Base-by-base conservation (phyloP, 23 red algal species). In the Chondrus crispus region DNA sequence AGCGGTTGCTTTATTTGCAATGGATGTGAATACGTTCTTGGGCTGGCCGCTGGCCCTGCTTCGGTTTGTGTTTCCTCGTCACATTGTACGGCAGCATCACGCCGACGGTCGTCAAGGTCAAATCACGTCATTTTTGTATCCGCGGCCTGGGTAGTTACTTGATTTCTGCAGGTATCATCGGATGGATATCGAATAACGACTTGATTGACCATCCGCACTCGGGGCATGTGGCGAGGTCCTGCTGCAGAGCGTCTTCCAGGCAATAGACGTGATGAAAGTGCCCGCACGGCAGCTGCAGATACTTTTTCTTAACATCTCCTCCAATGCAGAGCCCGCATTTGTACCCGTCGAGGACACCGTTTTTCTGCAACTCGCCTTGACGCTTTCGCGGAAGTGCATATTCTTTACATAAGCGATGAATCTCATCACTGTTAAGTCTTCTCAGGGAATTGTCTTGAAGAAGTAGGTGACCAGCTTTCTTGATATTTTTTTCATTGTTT, bases 181-280 rank as follows among this genome's bases (percentile, higher is more conserved):
- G 62, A 12, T 55, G 47, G 14, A 73, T 71, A 47, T 87, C 62
- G 57, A 73, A 73, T 29, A 54, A 44, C 38, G 41, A 54, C 62
- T 87, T 87, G 19, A 87, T 51, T 30, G 44, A 72, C 33, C 44
- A 87, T 38, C 62, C 84, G 26, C 84, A 87, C 32, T 87, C 84
- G 3, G 63, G 44, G 64, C 84, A 87, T 24, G 60, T 87, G 55
- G 63, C 62, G 39, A 87, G 55, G 42, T 73, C 84, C 43, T 87
- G 84, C 37, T 71, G 45, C 49, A 87, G 55, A 87, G 84, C 84
- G 18, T 55, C 4, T 40, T 72, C 50, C 84, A 87, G 50, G 46
- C 84, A 87, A n/a, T 22, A 5, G 28, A 87, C 62, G 57, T 87
- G 84, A 44, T 35, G 38, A 1, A 10, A 10, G 71, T 77, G 71